Evolutionary conservation across 1,284 basidiomycete genomes (phyloP).

Genomic region (Cryptococcus sp.): DNA sequence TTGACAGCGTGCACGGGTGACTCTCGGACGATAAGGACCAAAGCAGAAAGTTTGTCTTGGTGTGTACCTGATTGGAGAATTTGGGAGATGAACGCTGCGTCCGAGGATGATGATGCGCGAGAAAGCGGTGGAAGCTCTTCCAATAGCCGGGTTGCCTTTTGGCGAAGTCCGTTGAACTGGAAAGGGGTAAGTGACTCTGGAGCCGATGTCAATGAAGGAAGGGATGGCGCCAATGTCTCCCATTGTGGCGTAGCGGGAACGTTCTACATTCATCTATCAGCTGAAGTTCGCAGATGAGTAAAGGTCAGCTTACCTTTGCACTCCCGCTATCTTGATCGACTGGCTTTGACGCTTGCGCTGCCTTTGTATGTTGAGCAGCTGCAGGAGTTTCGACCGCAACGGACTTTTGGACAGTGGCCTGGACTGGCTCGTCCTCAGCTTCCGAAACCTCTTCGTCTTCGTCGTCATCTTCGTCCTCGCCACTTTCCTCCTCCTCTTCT

Average conservation of each 20-base stretch:
- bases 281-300: no score
- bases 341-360: background rate
- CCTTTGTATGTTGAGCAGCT: constrained; percentile 10
- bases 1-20: constrained; percentile 87
- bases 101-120: constrained; percentile 58
- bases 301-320: constrained; percentile 24
- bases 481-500: constrained; percentile 41
- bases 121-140: constrained; percentile 38
- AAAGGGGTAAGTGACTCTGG: constrained; percentile 24
- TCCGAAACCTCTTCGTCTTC: constrained; percentile 32
- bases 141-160: constrained; percentile 35
- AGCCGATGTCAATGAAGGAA: constrained; percentile 25
- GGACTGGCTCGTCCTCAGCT: constrained; percentile 37
- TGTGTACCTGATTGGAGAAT: constrained; percentile 86
- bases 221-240: constrained; percentile 37
- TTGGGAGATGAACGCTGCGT: constrained; percentile 76
- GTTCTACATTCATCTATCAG: constrained; percentile 20
- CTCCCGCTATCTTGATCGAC: constrained; percentile 29
- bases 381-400: constrained; percentile 38
- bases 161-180: constrained; percentile 35
- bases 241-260: constrained; percentile 37
- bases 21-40: constrained; percentile 86
- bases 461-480: constrained; percentile 34
- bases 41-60: constrained; percentile 87
- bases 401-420: no score